Base-by-base conservation (phyloP, 176 grass and related monocot species). In the Zizania latifolia region DNA sequence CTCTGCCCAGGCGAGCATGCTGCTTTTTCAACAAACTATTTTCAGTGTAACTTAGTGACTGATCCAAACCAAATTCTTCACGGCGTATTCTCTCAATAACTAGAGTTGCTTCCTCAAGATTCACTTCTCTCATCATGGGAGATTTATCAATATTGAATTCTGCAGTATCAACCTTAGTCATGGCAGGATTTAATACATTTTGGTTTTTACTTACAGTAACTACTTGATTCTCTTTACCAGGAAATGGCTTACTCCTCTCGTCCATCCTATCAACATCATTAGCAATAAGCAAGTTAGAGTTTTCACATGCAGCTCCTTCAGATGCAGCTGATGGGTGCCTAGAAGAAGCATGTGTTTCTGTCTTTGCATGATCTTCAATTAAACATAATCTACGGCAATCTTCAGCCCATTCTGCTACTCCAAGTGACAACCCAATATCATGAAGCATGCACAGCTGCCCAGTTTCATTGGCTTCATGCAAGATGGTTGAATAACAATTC, bases 1-100 rank as follows among this genome's bases (percentile, higher is more conserved):
- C 94, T 87, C 94, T 93, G 66, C 94, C 94, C 87, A 97, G 94
- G 43, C 94, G 83, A 82, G 88, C 94, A 85, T 97, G 94, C 66
- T 97, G 94, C 71, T 98, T 98, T 36, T 84, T 87, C 78, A 98
- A 84, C 79, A 98, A 79, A 68, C 48, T 82, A 88, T 74, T 84
- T 35, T 94, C 94, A 33, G 56, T 76, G 48, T 68, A 75, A 78
- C 70, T 86, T 73, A 89, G 71, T 67, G 78, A 74, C 36, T 77
- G 71, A 83, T 92, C 89, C 16, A 98, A 79, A 87, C 94, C 94
- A 94, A 98, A 98, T 48, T 98, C 94, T 71, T 94, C 91, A 73
- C 89, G 81, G 3, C 94, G 80, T 85, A 98, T 98, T 40, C 77
- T 86, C 86, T 98, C 89, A 75, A 98, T 75, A 54, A 98, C 51